Conservation (phyloP, 2,329 filamentous ascomycete species). For the Fusarium sp. region DNA sequence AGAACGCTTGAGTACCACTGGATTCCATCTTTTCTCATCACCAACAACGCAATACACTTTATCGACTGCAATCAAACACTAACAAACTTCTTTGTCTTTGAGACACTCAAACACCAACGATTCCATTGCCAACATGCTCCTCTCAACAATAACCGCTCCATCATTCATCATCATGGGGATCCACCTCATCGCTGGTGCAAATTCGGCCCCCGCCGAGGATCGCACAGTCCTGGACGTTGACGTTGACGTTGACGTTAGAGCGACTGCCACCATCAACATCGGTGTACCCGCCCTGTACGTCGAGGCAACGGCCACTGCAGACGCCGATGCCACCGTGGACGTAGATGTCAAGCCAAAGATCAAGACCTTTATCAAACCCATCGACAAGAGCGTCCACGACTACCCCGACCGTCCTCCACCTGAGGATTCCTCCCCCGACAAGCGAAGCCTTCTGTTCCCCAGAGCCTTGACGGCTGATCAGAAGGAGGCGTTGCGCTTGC, state of each 20-base stretch:
- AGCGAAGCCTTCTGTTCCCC: not conserved
- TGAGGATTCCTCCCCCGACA: not conserved
- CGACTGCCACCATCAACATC: not conserved
- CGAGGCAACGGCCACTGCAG: not conserved
- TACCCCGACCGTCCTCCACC: not conserved
- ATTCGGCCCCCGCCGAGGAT: conserved; percentile 16
- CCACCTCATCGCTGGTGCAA: not conserved
- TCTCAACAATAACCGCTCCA: conserved; percentile 13
- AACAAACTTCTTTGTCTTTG: not conserved
- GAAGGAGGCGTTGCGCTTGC: conserved; percentile 20
- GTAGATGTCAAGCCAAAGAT: not conserved
- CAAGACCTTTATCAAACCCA: not conserved
- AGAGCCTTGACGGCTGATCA: conserved; percentile 34
- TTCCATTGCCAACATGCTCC: conserved; percentile 28
- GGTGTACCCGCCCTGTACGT: not conserved
- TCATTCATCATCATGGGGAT: conserved; percentile 19
- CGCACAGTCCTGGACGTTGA: not conserved
- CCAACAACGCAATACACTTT: not conserved
- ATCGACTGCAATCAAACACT: not conserved
- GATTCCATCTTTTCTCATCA: not conserved
- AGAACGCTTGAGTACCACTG: not conserved
- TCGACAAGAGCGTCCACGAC: not conserved
- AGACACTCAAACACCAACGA: not conserved
- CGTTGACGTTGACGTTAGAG: not conserved
- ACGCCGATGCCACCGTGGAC: not conserved